Conservation (phyloP, 1,284 basidiomycete genomes). For the Austroboletus niveus region DNA sequence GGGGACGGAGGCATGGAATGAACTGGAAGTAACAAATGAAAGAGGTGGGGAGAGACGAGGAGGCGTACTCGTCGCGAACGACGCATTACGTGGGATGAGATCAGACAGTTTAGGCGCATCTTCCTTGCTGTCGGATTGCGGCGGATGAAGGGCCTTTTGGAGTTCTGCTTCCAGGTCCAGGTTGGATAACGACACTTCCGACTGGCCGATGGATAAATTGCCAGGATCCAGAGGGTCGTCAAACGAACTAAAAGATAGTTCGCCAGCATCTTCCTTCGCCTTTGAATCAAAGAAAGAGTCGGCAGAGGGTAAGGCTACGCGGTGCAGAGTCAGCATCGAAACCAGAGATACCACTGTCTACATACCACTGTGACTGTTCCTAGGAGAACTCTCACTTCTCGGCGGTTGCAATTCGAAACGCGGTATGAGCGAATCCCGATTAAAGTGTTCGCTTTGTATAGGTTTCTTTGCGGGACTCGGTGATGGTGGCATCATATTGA, state of each 20-base stretch:
- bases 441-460: slow-evolving; percentile 13
- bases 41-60: slow-evolving; percentile 18
- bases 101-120: slow-evolving; percentile 18
- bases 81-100: slow-evolving; percentile 20
- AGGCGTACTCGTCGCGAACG: slow-evolving; percentile 31
- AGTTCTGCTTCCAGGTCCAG: slow-evolving; percentile 31
- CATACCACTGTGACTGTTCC: slow-evolving; percentile 16
- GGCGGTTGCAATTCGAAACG: slow-evolving; percentile 35
- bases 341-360: neutral
- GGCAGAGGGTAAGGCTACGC: slow-evolving; percentile 9
- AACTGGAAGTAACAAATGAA: slow-evolving; percentile 18
- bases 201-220: slow-evolving; percentile 34
- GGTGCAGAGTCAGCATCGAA: neutral
- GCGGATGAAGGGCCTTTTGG: slow-evolving; percentile 20
- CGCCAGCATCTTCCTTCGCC: slow-evolving; percentile 33
- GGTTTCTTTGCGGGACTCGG: slow-evolving; percentile 54
- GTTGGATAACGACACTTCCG: slow-evolving; percentile 34
- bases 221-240: slow-evolving; percentile 34
- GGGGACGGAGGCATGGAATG: slow-evolving; percentile 15
- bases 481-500: slow-evolving; percentile 55
- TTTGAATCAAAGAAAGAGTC: slow-evolving; percentile 27
- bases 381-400: slow-evolving; percentile 23
- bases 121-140: slow-evolving; percentile 10
- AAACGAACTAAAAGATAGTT: slow-evolving; percentile 38
- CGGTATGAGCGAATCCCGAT: slow-evolving; percentile 40